A percentile compares a stretch with the other conserved stretches of the same genome.
Conservation (phyloP, 768 basidiomycete genomes). For the Termitomyces heimii region DNA sequence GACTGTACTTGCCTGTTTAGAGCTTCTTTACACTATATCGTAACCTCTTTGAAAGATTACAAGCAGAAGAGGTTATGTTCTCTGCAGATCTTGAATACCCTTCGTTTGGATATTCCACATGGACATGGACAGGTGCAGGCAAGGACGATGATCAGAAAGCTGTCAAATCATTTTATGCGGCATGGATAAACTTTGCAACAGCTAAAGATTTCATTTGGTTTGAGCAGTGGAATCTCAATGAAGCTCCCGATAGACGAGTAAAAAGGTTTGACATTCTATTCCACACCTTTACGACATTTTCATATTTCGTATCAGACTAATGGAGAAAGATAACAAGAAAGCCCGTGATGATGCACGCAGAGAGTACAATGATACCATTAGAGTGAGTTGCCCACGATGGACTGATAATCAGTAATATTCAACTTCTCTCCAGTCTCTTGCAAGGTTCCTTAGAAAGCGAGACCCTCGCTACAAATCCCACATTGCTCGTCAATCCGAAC, state of each 20-base stretch:
- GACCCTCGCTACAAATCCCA: constrained; percentile 83
- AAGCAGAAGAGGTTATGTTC: constrained; percentile 66
- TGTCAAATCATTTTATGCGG: constrained; percentile 73
- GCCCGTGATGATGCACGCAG: constrained; percentile 78
- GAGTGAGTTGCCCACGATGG: constrained; percentile 46
- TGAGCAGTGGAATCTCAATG: constrained; percentile 75
- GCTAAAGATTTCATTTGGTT: constrained; percentile 86
- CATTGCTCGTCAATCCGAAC: constrained; percentile 37
- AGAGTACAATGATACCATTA: constrained; percentile 90
- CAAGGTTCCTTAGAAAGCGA: constrained; percentile 74
- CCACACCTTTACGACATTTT: not conserved
- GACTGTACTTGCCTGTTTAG: constrained; percentile 30
- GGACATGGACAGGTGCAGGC: constrained; percentile 56
- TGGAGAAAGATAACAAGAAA: constrained; percentile 97
- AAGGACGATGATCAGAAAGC: constrained; percentile 41
- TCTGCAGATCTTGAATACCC: constrained; percentile 52
- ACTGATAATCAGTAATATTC: not conserved
- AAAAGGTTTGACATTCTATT: constrained; percentile 46
- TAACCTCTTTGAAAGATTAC: constrained; percentile 78
- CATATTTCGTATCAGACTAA: constrained; percentile 42
- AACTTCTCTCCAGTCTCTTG: constrained; percentile 47
- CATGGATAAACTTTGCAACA: constrained; percentile 84
- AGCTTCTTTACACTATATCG: constrained; percentile 88
- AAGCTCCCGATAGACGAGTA: constrained; percentile 83
- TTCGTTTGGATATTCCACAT: constrained; percentile 74